Conservation (phyloP, 2,329 filamentous ascomycete genomes). For the Pseudogymnoascus sp. region DNA sequence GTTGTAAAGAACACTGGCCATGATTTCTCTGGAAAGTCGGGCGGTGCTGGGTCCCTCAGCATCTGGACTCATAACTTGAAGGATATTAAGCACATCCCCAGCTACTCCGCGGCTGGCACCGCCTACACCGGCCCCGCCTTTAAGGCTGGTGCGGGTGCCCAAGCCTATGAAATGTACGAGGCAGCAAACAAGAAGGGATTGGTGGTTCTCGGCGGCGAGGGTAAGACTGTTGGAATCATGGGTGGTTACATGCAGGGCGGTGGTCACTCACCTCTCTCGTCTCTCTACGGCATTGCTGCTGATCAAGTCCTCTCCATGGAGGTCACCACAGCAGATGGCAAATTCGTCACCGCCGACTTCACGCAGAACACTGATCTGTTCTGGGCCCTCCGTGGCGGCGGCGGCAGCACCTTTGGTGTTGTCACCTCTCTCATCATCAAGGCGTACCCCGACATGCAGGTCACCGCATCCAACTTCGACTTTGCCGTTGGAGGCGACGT, state of each 20-base stretch:
- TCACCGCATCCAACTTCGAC: constrained; percentile 33
- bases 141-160: constrained; percentile 43
- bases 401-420: constrained; percentile 51
- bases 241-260: constrained; percentile 51
- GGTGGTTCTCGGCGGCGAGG: constrained; percentile 44
- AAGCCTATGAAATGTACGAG: constrained; percentile 36
- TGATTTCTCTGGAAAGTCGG: constrained; percentile 19
- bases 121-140: constrained; percentile 41
- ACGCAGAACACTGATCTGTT: constrained; percentile 48
- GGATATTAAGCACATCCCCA: constrained; percentile 32
- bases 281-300: constrained; percentile 46
- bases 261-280: constrained; percentile 47
- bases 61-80: constrained; percentile 43
- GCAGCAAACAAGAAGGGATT: constrained; percentile 35
- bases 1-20: constrained; percentile 26
- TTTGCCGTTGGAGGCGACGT: constrained; percentile 37
- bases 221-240: constrained; percentile 42
- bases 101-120: constrained; percentile 34
- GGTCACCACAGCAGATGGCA: constrained; percentile 43
- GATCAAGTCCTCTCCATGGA: constrained; percentile 52
- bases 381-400: constrained; percentile 53
- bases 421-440: constrained; percentile 47
- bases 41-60: constrained; percentile 38
- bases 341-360: constrained; percentile 41
- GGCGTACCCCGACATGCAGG: constrained; percentile 36